Percentiles rank a stretch among this genome's conserved stretches.
Evolutionary conservation across 139 green algal species (phyloP).

Genomic region (Chlorella sp.): DNA sequence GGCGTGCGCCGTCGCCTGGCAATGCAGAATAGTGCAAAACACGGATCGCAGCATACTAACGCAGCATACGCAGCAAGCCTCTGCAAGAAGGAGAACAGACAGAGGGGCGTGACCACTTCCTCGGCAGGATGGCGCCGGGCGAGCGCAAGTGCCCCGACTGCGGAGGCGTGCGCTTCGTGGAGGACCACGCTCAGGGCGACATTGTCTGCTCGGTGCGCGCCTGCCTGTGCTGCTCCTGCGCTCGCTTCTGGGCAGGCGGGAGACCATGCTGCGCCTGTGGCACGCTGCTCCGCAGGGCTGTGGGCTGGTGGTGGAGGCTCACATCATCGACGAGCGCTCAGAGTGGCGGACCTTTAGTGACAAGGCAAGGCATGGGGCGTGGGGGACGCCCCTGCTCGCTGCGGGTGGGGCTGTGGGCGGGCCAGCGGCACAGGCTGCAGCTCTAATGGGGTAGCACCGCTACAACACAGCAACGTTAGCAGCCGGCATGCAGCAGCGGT

Average conservation of each 20-base stretch:
- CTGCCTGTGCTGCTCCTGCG: background rate
- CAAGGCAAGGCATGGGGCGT: conserved; percentile 45
- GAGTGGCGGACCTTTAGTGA: conserved; percentile 97
- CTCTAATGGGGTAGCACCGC: too few species aligned
- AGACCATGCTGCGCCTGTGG: background rate
- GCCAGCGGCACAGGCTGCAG: too few species aligned
- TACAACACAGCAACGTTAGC: too few species aligned
- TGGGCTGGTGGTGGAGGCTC: conserved; percentile 80
- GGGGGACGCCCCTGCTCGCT: too few species aligned
- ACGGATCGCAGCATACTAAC: too few species aligned
- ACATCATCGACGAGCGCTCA: conserved; percentile 87
- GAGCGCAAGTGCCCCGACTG: conserved; percentile 20
- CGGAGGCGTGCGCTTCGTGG: conserved; percentile 13
- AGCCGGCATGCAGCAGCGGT: too few species aligned
- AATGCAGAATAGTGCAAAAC: too few species aligned
- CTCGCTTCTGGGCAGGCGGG: background rate
- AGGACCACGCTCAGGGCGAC: conserved; percentile 13
- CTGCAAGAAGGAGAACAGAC: background rate
- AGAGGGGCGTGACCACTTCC: too few species aligned
- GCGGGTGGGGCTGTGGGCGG: too few species aligned
- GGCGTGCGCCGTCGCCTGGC: too few species aligned
- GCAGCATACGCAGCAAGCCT: too few species aligned
- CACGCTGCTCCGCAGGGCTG: conserved; percentile 52
- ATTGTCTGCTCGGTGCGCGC: conserved; percentile 10
- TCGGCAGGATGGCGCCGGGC: background rate